Base-by-base conservation (phyloP, 208 protist genomes). In the Trypanosoma lewisi region DNA sequence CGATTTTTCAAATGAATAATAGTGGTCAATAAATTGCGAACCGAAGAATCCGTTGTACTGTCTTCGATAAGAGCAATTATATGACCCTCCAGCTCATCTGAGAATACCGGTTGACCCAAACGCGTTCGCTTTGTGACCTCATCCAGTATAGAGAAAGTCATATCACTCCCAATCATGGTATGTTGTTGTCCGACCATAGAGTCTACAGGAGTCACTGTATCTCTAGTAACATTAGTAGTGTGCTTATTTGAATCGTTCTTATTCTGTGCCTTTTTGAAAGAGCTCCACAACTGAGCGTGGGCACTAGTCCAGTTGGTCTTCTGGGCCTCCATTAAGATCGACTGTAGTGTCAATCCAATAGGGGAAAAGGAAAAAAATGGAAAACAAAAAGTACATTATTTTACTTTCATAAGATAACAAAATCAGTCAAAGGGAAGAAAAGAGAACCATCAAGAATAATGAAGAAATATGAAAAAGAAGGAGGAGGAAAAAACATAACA, bases 271-370 rank as follows among this genome's bases (percentile, higher is more conserved):
- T 60, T 65, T 58, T 66, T 72, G 19, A 71, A 71, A 30, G 76
- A 72, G 0, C 75, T 77, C 79, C 79, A 81, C 33, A 85, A 67
- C 54, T 71, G 74, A 45, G 79, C 68, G 37, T 85, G 79, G 1
- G 76, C 63, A 51, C 54, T 73, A 5, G 65, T 63, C 79, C 79
- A 85, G 28, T 65, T n/a, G 19, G 64, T 30, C 27, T 70, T 73
- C 37, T 75, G 66, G n/a, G 16, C 25, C 23, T 72, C 63, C 70
- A 71, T 76, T 33, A 68, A 63, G 34, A 21, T 44, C 6, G 56
- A 47, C 45, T 48, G 57, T 17, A 36, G 6, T 19, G n/a, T n/a
- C n/a, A n/a, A n/a, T n/a, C n/a, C n/a, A n/a, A n/a, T n/a, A n/a
- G n/a, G n/a, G n/a, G 21, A 48, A 44, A 27, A 37, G 6, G 31